phyloP scores from a whole-genome alignment of 495 filamentous ascomycete genomes.

The Penicillium egyptiacum region DNA sequence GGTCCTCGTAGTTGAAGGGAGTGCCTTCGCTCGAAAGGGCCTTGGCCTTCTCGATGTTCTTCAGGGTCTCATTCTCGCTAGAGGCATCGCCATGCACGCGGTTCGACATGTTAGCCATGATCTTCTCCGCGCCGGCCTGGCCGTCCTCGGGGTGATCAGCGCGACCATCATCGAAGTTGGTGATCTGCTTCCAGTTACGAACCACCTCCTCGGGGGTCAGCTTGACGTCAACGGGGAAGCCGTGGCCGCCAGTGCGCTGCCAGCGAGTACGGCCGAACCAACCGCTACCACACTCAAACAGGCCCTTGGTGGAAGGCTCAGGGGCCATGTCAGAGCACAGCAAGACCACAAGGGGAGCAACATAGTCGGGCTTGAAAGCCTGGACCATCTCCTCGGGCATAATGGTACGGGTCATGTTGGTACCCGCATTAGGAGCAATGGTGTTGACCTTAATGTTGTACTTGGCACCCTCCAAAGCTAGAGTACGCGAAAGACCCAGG shows the following conservation, averaged over 20 bases:
- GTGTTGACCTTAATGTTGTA: constrained; percentile 99
- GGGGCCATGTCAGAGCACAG: constrained; percentile 88
- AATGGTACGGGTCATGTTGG: constrained; percentile 91
- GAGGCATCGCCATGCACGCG: constrained; percentile 49
- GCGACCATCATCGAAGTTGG: constrained; percentile 85
- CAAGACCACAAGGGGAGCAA: constrained; percentile 86
- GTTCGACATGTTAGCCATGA: constrained; percentile 93
- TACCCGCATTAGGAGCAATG: constrained; percentile 96
- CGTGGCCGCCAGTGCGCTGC: constrained; percentile 89
- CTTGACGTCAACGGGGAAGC: constrained; percentile 86
- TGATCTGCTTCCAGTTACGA: constrained; percentile 74
- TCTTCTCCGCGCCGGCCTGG: constrained; percentile 74
- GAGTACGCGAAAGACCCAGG: constrained; percentile 87
- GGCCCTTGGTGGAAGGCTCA: constrained; percentile 76
- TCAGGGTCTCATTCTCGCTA: constrained; percentile 52
- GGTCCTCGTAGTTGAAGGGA: constrained; percentile 77
- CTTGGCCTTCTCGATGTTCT: constrained; percentile 77
- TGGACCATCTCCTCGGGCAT: constrained; percentile 98
- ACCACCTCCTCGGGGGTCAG: constrained; percentile 85
- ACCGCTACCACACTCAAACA: constrained; percentile 96
- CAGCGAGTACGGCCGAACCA: constrained; percentile 92
- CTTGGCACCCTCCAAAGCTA: constrained; percentile 91
- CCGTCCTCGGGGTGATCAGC: constrained; percentile 84
- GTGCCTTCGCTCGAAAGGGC: constrained; percentile 68
- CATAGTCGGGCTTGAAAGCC: constrained; percentile 99